A percentile compares a stretch with the other conserved stretches of the same genome.
phyloP scores from a whole-genome alignment of 306 rosid species.

The Quillaja saponaria region DNA sequence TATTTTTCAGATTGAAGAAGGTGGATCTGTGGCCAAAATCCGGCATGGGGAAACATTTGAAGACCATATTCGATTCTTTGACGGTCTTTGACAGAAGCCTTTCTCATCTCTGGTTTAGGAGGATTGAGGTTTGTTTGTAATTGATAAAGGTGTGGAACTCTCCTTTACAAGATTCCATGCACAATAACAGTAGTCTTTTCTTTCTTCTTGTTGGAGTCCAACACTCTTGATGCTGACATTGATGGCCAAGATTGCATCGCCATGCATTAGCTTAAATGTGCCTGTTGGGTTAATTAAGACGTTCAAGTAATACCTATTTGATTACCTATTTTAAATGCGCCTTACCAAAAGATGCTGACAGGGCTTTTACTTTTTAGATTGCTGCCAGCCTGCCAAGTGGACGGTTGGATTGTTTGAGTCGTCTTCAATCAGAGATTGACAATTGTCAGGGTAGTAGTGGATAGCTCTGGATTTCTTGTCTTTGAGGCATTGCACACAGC shows the following conservation, averaged over 20 bases:
- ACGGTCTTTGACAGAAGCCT: conserved; percentile 58
- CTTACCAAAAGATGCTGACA: not conserved
- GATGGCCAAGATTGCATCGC: conserved; percentile 24
- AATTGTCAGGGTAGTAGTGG: not conserved
- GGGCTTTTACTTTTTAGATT: not conserved
- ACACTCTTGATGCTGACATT: conserved; percentile 19
- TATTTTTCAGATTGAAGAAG: conserved; percentile 64
- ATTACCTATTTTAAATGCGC: not conserved
- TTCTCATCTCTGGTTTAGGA: not conserved
- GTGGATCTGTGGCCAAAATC: conserved; percentile 83
- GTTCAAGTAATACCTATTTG: conserved; percentile 2
- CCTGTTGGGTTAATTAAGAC: not conserved
- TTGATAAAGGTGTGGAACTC: conserved; percentile 10
- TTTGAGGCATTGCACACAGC: not conserved
- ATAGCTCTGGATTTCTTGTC: conserved; percentile 32
- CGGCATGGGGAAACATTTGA: conserved; percentile 83
- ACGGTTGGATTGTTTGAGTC: not conserved
- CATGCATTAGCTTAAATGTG: not conserved
- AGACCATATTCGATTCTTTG: conserved; percentile 73
- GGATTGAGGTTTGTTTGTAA: conserved; percentile 18
- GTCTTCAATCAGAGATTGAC: not conserved
- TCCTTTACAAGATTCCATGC: not conserved
- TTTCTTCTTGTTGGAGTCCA: conserved; percentile 13
- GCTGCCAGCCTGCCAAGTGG: conserved; percentile 36
- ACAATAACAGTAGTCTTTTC: not conserved